Conservation (phyloP, 2,329 filamentous ascomycete genomes). For the Fusarium incarnatum region DNA sequence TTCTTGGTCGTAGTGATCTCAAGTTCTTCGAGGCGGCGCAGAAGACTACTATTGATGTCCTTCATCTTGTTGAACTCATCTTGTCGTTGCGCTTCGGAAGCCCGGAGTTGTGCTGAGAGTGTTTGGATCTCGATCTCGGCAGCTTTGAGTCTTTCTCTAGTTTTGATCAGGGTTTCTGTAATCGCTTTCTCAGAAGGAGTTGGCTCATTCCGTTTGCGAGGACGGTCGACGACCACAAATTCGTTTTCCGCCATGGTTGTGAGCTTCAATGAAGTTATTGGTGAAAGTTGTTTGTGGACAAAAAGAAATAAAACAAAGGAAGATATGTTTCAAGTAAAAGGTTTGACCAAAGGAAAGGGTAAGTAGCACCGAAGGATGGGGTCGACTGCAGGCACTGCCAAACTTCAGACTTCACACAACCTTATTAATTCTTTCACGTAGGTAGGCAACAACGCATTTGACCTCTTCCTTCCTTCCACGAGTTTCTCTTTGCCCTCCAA, state of each 20-base stretch:
- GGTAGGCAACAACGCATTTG: not conserved
- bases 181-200: not conserved
- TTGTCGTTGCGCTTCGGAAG: not conserved
- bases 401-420: not conserved
- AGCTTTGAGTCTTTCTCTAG: not conserved
- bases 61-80: not conserved
- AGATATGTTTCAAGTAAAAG: not conserved
- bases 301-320: not conserved
- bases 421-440: not conserved
- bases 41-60: not conserved
- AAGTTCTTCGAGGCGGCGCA: not conserved
- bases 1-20: not conserved
- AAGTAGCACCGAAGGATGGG: too few species aligned
- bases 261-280: not conserved
- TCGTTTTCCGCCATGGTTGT: not conserved
- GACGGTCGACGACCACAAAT: not conserved
- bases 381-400: not conserved
- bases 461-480: not conserved
- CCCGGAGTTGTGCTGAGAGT: not conserved
- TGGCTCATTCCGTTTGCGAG: not conserved
- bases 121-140: not conserved
- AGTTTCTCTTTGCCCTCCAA: not conserved
- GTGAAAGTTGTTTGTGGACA: not conserved
- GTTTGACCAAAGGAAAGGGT: too few species aligned
- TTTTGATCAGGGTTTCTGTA: not conserved